Evolutionary conservation across 192 early-diverging fungal species (phyloP), one percentile per base, ranked within the genome.

Genomic region (Pilaira anomala): DNA sequence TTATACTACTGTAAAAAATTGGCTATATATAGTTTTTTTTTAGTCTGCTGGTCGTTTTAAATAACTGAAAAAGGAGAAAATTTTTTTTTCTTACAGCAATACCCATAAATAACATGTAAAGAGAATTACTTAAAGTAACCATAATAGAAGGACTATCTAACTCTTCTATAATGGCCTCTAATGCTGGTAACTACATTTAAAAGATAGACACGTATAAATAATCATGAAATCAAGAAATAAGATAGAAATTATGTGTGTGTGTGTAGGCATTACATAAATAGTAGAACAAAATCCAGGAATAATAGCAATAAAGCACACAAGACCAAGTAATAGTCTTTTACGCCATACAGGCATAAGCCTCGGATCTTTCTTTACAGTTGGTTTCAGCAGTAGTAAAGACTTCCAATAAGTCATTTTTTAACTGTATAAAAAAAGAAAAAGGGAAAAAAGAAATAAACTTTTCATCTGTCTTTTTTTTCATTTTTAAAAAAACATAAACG

Each of bases 71-170:
- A 49, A 33, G 13, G 36, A 49, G 12, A 16, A 41, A 58, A n/a
- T n/a, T n/a, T 16, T 30, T 2, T 7, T 7, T 30, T 3, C 50
- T 61, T 30, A 51, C 58, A 61, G 76, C 74, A 39, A 80, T 75
- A 26, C 79, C 79, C 73, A 80, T 80, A 59, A 80, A 80, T 12
- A 80, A 63, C 55, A 80, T 77, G 28, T 73, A 80, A 28, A 80
- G 59, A 29, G 76, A 75, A 48, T 65, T 72, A 36, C 62, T 65
- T 18, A 72, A 29, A 8, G 70, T 72, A 2, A 72, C 70, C 42
- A 61, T 63, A 50, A 72, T 72, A 7, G 63, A 62, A 18, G 66
- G 51, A n/a, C 58, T 61, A 25, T 68, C 18, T 14, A 68, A 61
- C 41, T 68, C 58, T 16, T 16, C 16, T 5, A 40, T 68, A 30